Evolutionary conservation across 2,329 filamentous ascomycete genomes (phyloP), one percentile per base, ranked within the genome.

Genomic region (Penicillium aurantiogriseum): DNA sequence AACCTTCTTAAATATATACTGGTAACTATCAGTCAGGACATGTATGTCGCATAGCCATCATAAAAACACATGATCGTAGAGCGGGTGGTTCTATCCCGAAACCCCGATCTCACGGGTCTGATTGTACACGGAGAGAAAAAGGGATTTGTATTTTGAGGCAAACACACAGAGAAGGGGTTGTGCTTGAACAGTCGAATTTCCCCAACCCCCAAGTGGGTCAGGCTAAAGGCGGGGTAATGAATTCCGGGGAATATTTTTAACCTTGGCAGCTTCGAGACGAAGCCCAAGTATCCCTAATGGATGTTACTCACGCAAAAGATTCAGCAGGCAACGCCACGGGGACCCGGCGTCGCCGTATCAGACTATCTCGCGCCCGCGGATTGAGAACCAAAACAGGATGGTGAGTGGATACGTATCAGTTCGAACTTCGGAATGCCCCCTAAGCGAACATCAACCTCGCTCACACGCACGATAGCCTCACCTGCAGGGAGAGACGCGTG

Each of bases 401-500:
- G 58, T 62, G 38, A 48, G 60, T 53, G 4, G 19, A 50, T 40
- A 43, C 10, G 5, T 0, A 15, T 33, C 35, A 40, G 29, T 25
- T 40, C 23, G 23, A 23, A 23, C 23, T 23, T 23, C 21, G 4
- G 15, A 49, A 27, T 36, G 25, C 4, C 27, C 15, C 27, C 29
- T 31, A 58, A 47, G 45, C 56, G 45, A 57, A 17, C n/a, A 29
- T 40, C 36, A 36, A 51, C 15, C 27, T 55, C 43, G 44, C 47
- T 53, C 40, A 56, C 56, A 58, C 17, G 35, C 21, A 29, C 21
- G 23, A n/a, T 13, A 61, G 61, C 51, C 58, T 63, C 8, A 59
- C 61, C 21, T 65, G 63, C 52, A 51, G 63, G 35, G 57, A 59
- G 53, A 54, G 60, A 55, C 61, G 62, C 9, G 63, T 64, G 21